Evolutionary conservation across 768 basidiomycete genomes (phyloP).

Genomic region (Agaricus blazei): DNA sequence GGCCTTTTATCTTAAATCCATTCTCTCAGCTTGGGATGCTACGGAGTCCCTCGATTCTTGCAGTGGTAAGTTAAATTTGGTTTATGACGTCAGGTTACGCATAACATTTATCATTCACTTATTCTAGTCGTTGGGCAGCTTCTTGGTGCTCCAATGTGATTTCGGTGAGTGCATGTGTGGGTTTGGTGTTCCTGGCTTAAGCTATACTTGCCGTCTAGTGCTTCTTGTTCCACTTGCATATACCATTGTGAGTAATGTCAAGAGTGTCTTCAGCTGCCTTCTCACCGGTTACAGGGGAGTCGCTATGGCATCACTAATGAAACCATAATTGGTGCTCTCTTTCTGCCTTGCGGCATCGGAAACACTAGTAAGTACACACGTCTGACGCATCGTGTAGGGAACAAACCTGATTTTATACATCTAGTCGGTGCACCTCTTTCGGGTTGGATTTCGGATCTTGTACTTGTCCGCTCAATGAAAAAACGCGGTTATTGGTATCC

Average conservation of each 20-base stretch:
- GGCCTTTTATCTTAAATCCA: conserved; percentile 49
- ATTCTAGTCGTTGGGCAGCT: conserved; percentile 17
- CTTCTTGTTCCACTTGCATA: conserved; percentile 60
- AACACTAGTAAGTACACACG: conserved; percentile 42
- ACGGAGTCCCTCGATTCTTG: conserved; percentile 49
- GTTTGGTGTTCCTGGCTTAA: background rate
- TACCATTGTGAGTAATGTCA: conserved; percentile 48
- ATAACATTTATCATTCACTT: conserved; percentile 8
- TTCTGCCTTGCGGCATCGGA: conserved; percentile 54
- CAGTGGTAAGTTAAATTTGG: conserved; percentile 32
- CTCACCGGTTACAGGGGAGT: conserved; percentile 35
- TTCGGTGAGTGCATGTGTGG: conserved; percentile 24
- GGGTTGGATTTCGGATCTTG: conserved; percentile 53
- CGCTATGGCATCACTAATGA: conserved; percentile 53
- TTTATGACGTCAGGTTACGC: background rate
- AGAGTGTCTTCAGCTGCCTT: background rate
- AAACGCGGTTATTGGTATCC: conserved; percentile 58
- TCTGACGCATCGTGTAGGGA: background rate
- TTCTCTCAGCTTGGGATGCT: conserved; percentile 41
- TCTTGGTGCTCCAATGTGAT: conserved; percentile 28
- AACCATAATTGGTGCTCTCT: conserved; percentile 54
- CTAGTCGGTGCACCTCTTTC: conserved; percentile 58
- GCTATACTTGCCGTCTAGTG: conserved; percentile 22
- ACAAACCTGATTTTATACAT: background rate
- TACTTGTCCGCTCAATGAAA: conserved; percentile 44